Evolutionary conservation across 768 basidiomycete species (phyloP).

Genomic region (Suillus brevipes): DNA sequence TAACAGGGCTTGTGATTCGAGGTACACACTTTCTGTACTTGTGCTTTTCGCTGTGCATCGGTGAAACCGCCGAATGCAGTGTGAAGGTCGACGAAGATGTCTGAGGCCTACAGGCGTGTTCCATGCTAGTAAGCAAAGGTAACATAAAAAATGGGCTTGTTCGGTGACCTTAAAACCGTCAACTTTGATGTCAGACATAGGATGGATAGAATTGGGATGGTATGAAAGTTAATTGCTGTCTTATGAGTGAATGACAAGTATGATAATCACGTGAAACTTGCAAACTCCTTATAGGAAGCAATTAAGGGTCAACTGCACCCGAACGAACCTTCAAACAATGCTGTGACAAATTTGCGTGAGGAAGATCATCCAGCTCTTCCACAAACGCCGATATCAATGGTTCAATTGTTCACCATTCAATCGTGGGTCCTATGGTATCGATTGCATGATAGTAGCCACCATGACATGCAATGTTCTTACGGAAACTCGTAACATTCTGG

Average conservation of each 20-base stretch:
- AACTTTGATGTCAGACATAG: slow-evolving; percentile 73
- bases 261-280: neutral
- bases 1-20: neutral
- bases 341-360: too few species aligned
- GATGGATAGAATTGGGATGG: neutral
- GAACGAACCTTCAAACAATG: neutral
- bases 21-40: slow-evolving; percentile 69
- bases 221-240: slow-evolving; percentile 2
- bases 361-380: too few species aligned
- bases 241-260: neutral
- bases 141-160: neutral
- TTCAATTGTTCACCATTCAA: too few species aligned
- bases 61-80: slow-evolving; percentile 52
- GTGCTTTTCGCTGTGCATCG: slow-evolving; percentile 62
- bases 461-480: too few species aligned
- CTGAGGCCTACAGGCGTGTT: slow-evolving; percentile 54
- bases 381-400: too few species aligned
- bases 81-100: slow-evolving; percentile 55
- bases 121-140: neutral
- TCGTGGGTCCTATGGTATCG: too few species aligned
- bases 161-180: slow-evolving; percentile 67
- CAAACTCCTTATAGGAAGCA: neutral
- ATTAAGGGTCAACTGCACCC: neutral
- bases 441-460: too few species aligned
- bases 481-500: too few species aligned